phyloP scores from a whole-genome alignment of 345 rosid species.

The Lepidium aucheri region DNA sequence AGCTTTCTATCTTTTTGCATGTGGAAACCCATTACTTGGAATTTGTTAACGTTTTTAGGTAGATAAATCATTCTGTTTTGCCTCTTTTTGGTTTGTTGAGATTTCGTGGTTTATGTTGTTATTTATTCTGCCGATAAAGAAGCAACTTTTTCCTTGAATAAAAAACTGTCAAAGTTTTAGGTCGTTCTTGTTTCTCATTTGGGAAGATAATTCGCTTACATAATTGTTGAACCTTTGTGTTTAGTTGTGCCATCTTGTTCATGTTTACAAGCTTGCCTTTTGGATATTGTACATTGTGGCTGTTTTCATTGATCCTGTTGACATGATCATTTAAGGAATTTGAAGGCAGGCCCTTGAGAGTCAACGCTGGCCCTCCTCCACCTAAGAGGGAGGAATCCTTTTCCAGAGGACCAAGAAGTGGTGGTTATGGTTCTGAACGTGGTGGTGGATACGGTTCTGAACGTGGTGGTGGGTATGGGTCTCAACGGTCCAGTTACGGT shows the following conservation, averaged over 20 bases:
- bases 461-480: conserved; percentile 10
- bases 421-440: conserved; percentile 26
- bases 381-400: conserved; percentile 48
- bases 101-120: not conserved
- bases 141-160: not conserved
- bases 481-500: conserved; percentile 6
- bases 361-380: conserved; percentile 83
- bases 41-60: not conserved
- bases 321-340: conserved; percentile 51
- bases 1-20: not conserved
- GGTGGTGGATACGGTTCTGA: conserved; percentile 15
- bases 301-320: not conserved
- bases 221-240: not conserved
- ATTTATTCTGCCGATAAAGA: not conserved
- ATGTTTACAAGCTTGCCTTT: not conserved
- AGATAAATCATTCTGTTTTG: not conserved
- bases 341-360: conserved; percentile 84
- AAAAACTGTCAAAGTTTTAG: not conserved
- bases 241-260: not conserved
- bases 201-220: not conserved
- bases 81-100: not conserved
- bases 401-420: conserved; percentile 37
- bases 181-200: not conserved
- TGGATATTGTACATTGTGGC: not conserved
- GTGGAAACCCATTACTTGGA: not conserved